Evolutionary conservation across 495 filamentous ascomycete species (phyloP).

Genomic region (Penicillium dipodomyicola): DNA sequence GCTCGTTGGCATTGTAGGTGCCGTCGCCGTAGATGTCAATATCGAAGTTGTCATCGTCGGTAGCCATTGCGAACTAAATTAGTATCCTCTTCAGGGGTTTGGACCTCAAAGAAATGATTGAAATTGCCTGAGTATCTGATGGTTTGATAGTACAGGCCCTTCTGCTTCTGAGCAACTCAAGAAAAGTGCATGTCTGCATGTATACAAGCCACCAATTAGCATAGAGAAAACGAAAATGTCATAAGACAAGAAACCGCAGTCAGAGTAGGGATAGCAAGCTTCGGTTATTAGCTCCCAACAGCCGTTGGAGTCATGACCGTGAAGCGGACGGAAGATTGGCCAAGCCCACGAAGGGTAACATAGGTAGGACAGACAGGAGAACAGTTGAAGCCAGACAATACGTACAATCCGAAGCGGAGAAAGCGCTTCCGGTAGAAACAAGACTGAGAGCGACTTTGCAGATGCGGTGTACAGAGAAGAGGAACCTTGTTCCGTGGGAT

Average conservation of each 20-base stretch:
- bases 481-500: conserved; percentile 4
- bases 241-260: conserved; percentile 13
- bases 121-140: conserved; percentile 34
- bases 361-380: conserved; percentile 17
- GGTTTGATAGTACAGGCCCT: conserved; percentile 37
- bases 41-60: conserved; percentile 89
- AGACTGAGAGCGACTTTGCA: conserved; percentile 20
- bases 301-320: neutral
- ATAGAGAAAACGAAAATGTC: conserved; percentile 27
- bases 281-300: conserved; percentile 1
- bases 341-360: conserved; percentile 12
- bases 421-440: conserved; percentile 26
- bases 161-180: conserved; percentile 34
- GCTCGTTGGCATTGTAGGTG: conserved; percentile 47
- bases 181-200: conserved; percentile 47
- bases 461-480: conserved; percentile 24
- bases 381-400: conserved; percentile 35
- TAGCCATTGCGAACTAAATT: conserved; percentile 61
- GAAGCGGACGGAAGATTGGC: conserved; percentile 13
- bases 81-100: conserved; percentile 9
- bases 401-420: conserved; percentile 47
- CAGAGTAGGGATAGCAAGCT: conserved; percentile 4
- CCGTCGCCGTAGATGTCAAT: conserved; percentile 97
- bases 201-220: conserved; percentile 40
- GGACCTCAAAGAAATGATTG: conserved; percentile 19